Base-by-base conservation (phyloP, 441 rosid species). In the Rhodomyrtus psidioides region DNA sequence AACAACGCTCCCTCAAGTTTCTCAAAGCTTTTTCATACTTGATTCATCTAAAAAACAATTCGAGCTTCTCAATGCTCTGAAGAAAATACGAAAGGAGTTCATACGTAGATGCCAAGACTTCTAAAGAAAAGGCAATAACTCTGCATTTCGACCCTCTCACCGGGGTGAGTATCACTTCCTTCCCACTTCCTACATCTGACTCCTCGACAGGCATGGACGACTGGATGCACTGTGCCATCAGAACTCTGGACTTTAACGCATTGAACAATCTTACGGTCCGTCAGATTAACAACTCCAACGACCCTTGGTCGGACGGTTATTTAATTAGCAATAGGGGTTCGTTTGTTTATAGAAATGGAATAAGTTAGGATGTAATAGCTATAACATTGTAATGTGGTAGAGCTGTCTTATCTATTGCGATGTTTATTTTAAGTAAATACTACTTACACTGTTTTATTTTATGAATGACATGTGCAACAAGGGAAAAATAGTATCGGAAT, bases 61-160 rank as follows among this genome's bases (percentile, higher is more conserved):
- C 9, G 46, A 97, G 99, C 95, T 96, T 97, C 82, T 97, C 98
- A 75, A 96, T 91, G 74, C 90, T 94, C 98, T 97, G 83, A 46
- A 23, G 85, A 17, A 34, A 65, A 87, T 74, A 87, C 28, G 17
- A 75, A 70, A 82, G 49, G 15, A 21, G n/a, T 34, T 34, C n/a
- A 23, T 34, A 65, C 21, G 19, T 21, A 65, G 79, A 65, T 65
- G 79, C 26, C 79, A 34, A 65, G 46, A 5, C 19, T 34, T 21
- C 79, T 19, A 34, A 10, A 42, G 46, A 53, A 55, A 53, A 30
- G 26, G 49, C 49, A 24, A 30, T 54, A 54, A 56, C 59, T 53
- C 84, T 4, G 49, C 24, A 10, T 65, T 34, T 65, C 79, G 21
- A 65, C 6, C n/a, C 79, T 65, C 87, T 88, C 86, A 94, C 98